A percentile compares a stretch with the other conserved stretches of the same genome.
Evolutionary conservation across 345 rosid genomes (phyloP).

Genomic region (Tarenaya hassleriana): DNA sequence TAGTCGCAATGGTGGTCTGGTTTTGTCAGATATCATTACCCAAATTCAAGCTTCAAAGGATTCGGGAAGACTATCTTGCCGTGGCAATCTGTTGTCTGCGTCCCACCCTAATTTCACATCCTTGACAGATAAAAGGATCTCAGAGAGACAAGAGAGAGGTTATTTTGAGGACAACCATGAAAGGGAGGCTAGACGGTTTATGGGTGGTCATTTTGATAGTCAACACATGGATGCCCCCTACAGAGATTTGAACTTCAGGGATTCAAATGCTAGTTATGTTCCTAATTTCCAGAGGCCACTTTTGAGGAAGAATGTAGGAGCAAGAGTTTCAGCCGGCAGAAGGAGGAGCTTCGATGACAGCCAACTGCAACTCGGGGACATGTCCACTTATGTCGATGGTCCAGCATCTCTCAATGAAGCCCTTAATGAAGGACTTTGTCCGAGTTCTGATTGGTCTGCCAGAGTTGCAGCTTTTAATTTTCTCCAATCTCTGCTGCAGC

Average conservation of each 20-base stretch:
- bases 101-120: constrained; percentile 57
- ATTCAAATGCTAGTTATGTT: constrained; percentile 63
- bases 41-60: constrained; percentile 97
- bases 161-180: constrained; percentile 64
- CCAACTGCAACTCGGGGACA: constrained; percentile 73
- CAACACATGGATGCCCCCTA: constrained; percentile 58
- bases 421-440: constrained; percentile 75
- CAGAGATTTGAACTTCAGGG: constrained; percentile 56
- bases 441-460: constrained; percentile 96
- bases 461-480: constrained; percentile 93
- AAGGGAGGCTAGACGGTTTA: constrained; percentile 62
- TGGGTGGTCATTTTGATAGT: constrained; percentile 53
- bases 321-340: constrained; percentile 79
- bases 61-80: constrained; percentile 59
- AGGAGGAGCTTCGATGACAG: constrained; percentile 91
- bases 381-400: constrained; percentile 68
- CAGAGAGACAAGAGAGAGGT: constrained; percentile 73
- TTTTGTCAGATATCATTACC: constrained; percentile 75
- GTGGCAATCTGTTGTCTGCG: constrained; percentile 48
- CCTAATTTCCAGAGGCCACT: constrained; percentile 99
- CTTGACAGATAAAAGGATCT: constrained; percentile 51
- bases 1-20: constrained; percentile 77
- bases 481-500: constrained; percentile 77
- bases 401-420: constrained; percentile 89
- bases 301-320: constrained; percentile 70